Percentiles rank a stretch among this genome's conserved stretches.
Evolutionary conservation across 352 stramenopile genomes (phyloP).

Genomic region (Phytopythium vexans): DNA sequence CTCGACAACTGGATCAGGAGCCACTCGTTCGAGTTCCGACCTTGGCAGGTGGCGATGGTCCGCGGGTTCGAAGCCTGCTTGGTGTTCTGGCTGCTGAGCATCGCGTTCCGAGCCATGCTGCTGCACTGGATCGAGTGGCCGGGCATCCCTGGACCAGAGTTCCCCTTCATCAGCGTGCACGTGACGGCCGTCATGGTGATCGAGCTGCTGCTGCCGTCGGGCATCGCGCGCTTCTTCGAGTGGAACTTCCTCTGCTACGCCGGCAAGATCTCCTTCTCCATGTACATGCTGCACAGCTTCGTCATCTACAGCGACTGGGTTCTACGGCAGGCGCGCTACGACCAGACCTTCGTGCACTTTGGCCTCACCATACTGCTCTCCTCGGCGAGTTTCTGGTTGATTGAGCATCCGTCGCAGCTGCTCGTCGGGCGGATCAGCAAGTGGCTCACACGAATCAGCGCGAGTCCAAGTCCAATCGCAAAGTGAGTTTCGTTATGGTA

Average conservation of each 20-base stretch:
- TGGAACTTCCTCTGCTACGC: slow-evolving; percentile 37
- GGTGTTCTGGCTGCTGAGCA: slow-evolving; percentile 24
- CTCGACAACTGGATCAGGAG: slow-evolving; percentile 18
- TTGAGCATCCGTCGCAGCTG: slow-evolving; percentile 49
- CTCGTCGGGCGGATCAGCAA: slow-evolving; percentile 30
- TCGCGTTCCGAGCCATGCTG: slow-evolving; percentile 23
- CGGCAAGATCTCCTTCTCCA: slow-evolving; percentile 49
- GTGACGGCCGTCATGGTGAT: slow-evolving; percentile 33
- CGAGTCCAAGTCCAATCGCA: too few relatives aligned
- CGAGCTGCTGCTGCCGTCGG: slow-evolving; percentile 36
- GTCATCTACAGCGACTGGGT: slow-evolving; percentile 24
- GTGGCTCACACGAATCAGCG: too few relatives aligned
- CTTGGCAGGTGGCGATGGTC: slow-evolving; percentile 11
- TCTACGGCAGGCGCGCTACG: slow-evolving; percentile 19
- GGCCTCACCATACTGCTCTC: slow-evolving; percentile 18
- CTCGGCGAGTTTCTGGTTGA: slow-evolving; percentile 25
- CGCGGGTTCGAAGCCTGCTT: slow-evolving; percentile 17
- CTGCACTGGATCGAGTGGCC: slow-evolving; percentile 32
- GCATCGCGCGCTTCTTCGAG: slow-evolving; percentile 31
- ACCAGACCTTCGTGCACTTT: slow-evolving; percentile 31
- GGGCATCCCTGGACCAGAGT: slow-evolving; percentile 12
- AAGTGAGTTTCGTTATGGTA: too few relatives aligned
- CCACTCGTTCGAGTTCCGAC: slow-evolving; percentile 17
- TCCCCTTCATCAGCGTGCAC: slow-evolving; percentile 30
- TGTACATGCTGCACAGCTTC: slow-evolving; percentile 52